These are phyloP conservation scores for Albatrellus ellisii DNA, from an alignment of 768 basidiomycete genomes.

Conservation along the genomic window DNA sequence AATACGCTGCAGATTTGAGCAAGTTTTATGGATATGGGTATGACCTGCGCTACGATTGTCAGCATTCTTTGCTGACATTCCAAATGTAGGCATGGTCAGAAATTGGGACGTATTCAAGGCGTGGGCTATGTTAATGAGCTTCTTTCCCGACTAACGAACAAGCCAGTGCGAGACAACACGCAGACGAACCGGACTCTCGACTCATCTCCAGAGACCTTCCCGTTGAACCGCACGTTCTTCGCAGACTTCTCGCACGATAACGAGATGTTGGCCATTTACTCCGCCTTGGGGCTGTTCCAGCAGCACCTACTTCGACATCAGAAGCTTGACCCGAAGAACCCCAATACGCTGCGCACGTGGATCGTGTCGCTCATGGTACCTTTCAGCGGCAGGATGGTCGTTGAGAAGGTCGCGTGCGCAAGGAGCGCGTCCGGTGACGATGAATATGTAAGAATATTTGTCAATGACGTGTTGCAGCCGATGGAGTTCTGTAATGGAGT, in stretches of 20 bases:
- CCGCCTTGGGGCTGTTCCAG: constrained; percentile 36
- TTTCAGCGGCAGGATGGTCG: constrained; percentile 62
- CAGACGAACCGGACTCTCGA: constrained; percentile 71
- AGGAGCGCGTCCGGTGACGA: neutral
- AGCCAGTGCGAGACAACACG: constrained; percentile 51
- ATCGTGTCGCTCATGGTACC: constrained; percentile 48
- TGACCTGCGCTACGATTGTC: constrained; percentile 12
- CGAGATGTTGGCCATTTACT: constrained; percentile 66
- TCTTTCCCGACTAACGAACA: constrained; percentile 61
- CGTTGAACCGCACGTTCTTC: constrained; percentile 49
- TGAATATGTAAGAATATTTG: constrained; percentile 54
- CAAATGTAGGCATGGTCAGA: constrained; percentile 43
- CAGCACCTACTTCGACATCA: constrained; percentile 6
- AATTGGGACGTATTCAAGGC: constrained; percentile 64
- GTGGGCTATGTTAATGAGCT: constrained; percentile 86
- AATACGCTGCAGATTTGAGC: constrained; percentile 59
- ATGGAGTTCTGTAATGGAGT: constrained; percentile 45
- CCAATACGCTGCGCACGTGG: constrained; percentile 28
- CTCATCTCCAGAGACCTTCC: constrained; percentile 50
- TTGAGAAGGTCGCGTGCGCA: constrained; percentile 50
- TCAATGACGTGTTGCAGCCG: constrained; percentile 62
- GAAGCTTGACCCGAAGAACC: constrained; percentile 15
- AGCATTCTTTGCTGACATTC: neutral
- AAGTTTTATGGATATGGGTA: constrained; percentile 75
- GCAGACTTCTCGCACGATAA: constrained; percentile 84